These are phyloP conservation scores for Danielia reshetovae DNA, from an alignment of 805 yeast species.

Conservation along the genomic window DNA sequence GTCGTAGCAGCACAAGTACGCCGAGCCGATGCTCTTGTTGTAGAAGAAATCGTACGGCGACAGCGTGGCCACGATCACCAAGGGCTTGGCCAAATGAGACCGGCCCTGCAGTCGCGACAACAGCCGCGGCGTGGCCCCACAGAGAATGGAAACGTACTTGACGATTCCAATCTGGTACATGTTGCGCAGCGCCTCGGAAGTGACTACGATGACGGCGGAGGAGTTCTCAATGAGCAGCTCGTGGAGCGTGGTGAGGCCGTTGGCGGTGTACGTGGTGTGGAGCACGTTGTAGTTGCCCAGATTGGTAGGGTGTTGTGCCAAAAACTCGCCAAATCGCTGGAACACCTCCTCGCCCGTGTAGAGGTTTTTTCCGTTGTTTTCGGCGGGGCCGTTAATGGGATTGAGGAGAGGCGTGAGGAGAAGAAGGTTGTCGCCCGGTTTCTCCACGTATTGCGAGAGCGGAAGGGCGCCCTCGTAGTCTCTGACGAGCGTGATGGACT, in stretches of 20 bases:
- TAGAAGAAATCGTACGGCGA: conserved; percentile 61
- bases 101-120: conserved; percentile 15
- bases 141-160: conserved; percentile 51
- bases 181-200: conserved; percentile 57
- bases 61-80: conserved; percentile 56
- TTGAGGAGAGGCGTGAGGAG: conserved; percentile 36
- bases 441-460: conserved; percentile 35
- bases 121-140: conserved; percentile 42
- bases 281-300: conserved; percentile 39
- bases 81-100: conserved; percentile 42
- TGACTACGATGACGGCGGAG: conserved; percentile 48
- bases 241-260: conserved; percentile 52
- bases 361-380: conserved; percentile 16
- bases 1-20: conserved; percentile 59
- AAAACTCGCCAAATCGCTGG: conserved; percentile 45
- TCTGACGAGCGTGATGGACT: conserved; percentile 50
- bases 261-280: conserved; percentile 57
- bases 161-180: conserved; percentile 61
- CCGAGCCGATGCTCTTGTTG: conserved; percentile 50
- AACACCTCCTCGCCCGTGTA: conserved; percentile 50
- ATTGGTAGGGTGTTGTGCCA: conserved; percentile 32
- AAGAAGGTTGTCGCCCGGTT: conserved; percentile 26
- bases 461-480: conserved; percentile 52
- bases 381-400: conserved; percentile 27
- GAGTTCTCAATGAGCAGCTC: conserved; percentile 50